These are phyloP conservation scores for Stemphylium vesicarium DNA, from an alignment of 2,329 filamentous ascomycete genomes.

Conservation along the genomic window DNA sequence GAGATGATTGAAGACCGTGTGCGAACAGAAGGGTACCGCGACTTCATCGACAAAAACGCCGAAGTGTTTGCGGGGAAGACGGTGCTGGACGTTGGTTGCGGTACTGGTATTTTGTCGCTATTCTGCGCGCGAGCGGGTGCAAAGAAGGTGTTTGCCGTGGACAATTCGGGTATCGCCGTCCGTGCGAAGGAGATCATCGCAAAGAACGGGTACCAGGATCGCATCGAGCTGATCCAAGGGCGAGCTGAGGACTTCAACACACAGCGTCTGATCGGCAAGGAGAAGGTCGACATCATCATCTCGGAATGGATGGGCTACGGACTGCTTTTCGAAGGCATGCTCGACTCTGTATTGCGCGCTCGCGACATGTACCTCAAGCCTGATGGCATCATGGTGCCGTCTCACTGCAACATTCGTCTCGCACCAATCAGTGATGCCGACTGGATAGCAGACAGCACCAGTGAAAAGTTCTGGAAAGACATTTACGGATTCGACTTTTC, in stretches of 20 bases:
- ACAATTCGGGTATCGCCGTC: conserved; percentile 88
- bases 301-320: conserved; percentile 99
- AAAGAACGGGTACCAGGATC: conserved; percentile 75
- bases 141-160: conserved; percentile 84
- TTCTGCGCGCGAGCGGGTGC: conserved; percentile 93
- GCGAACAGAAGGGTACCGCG: conserved; percentile 88
- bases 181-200: conserved; percentile 86
- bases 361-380: conserved; percentile 83
- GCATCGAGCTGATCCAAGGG: conserved; percentile 81
- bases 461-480: conserved; percentile 77
- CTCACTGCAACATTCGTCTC: conserved; percentile 80
- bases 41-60: conserved; percentile 94
- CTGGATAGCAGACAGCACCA: conserved; percentile 76
- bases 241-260: conserved; percentile 83
- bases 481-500: conserved; percentile 96
- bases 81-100: conserved; percentile 88
- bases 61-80: conserved; percentile 83
- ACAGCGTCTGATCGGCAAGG: conserved; percentile 59
- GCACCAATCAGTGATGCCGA: conserved; percentile 80
- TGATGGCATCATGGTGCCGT: conserved; percentile 83
- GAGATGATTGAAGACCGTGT: conserved; percentile 92
- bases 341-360: conserved; percentile 88
- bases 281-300: conserved; percentile 88
- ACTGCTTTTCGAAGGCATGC: conserved; percentile 93
- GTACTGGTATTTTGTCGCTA: conserved; percentile 86